Base-by-base conservation (phyloP, 1,284 basidiomycete species). In the Amylostereum chailletii region DNA sequence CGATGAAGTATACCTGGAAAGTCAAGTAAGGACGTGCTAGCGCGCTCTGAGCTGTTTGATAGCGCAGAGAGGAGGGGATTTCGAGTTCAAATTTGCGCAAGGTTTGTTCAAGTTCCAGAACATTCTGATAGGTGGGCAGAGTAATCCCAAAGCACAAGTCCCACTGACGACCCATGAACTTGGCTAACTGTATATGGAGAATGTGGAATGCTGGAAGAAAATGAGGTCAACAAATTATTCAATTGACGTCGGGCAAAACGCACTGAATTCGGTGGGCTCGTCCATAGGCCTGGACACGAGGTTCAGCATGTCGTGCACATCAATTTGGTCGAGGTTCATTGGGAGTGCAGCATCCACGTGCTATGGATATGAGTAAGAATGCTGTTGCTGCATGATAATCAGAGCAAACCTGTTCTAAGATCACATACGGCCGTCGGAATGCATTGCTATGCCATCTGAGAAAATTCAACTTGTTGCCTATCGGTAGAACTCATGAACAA, bases 401-500 rank as follows among this genome's bases (percentile, higher is more conserved):
- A 6, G 27, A 8, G 29, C 31, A 19, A 38, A 60, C 58, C 42
- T 57, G 54, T 5, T 60, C 59, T 6, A 46, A 51, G 5, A 60
- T 60, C 19, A 59, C 49, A 42, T 60, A 60, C 11, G 59, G 59
- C 30, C 59, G 53, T 32, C 55, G 46, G 41, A 52, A 57, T 46
- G 49, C 45, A 33, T 52, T 38, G 44, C 52, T 44, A 7, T 56
- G 53, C 39, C 36, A 51, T 11, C 59, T 60, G 11, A 36, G 5
- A 30, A 29, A 30, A 5, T 2, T 29, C 50, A 2, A 50, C 39
- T 19, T n/a, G 5, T 29, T 19, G 26, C 37, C 9, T 4, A 11
- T 29, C 44, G 10, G 27, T 9, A 34, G 26, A 29, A 11, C 40
- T 41, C 27, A 9, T 3, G 33, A 5, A 42, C 10, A 29, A 49